These are phyloP conservation scores for Cryptosporidium viatorum DNA, from an alignment of 169 alveolate species.

Conservation along the genomic window DNA sequence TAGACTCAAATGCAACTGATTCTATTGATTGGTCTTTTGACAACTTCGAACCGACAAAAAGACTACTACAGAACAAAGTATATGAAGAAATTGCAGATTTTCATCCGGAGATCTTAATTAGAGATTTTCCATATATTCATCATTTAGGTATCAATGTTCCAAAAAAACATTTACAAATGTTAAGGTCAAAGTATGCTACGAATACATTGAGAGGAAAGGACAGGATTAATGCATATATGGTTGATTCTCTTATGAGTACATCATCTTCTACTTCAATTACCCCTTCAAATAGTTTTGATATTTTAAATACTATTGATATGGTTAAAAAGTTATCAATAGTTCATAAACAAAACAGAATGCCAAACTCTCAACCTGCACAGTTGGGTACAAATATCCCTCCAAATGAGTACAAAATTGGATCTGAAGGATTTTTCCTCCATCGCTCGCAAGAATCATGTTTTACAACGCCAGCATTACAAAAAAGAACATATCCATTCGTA, in stretches of 20 bases:
- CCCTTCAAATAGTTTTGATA: conserved; percentile 63
- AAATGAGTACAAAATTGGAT: neutral
- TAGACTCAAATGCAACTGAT: neutral
- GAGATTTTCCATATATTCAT: conserved; percentile 73
- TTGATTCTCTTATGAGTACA: conserved; percentile 50
- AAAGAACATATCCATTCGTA: conserved; percentile 1
- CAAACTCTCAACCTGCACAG: conserved; percentile 68
- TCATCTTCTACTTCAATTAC: conserved; percentile 56
- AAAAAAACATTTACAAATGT: conserved; percentile 56
- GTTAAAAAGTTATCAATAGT: conserved; percentile 64
- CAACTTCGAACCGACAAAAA: conserved; percentile 87
- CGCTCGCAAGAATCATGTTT: conserved; percentile 30
- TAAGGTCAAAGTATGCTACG: conserved; percentile 48
- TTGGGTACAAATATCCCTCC: neutral
- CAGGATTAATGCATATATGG: conserved; percentile 56
- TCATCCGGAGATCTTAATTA: conserved; percentile 81
- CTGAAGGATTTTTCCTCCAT: neutral
- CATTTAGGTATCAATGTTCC: conserved; percentile 63
- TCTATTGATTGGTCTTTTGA: conserved; percentile 92
- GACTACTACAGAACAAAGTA: conserved; percentile 86
- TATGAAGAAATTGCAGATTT: conserved; percentile 86
- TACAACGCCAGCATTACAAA: conserved; percentile 41
- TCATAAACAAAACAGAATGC: conserved; percentile 55
- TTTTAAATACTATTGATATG: conserved; percentile 59
- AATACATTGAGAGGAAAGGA: conserved; percentile 41